A percentile compares a stretch with the other conserved stretches of the same genome.
Conservation (phyloP, 192 early-diverging fungal genomes). For the Podila epigama region DNA sequence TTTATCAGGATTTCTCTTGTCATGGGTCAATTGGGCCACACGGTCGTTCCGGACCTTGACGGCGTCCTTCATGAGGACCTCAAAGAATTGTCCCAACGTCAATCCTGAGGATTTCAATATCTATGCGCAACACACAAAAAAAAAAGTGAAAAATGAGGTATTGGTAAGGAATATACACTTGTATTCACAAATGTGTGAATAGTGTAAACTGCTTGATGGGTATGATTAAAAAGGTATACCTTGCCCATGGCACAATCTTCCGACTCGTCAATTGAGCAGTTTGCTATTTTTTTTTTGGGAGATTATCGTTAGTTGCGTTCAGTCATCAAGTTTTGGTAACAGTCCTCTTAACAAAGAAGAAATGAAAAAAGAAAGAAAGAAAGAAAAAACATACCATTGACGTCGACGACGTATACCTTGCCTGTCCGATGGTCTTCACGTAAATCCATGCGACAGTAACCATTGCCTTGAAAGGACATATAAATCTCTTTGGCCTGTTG, state of each 20-base stretch:
- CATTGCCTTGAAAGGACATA: slow-evolving; percentile 26
- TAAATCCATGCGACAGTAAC: slow-evolving; percentile 49
- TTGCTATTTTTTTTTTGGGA: slow-evolving; percentile 9
- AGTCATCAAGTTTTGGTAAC: too few relatives aligned
- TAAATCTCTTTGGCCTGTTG: slow-evolving; percentile 12
- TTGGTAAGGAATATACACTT: background rate
- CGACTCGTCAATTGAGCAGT: slow-evolving; percentile 29
- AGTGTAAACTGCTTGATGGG: background rate
- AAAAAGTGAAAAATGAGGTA: background rate
- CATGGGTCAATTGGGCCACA: background rate
- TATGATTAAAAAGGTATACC: background rate
- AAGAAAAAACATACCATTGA: slow-evolving; percentile 24
- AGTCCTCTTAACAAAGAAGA: background rate
- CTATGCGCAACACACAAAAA: too few relatives aligned
- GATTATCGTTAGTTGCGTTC: too few relatives aligned
- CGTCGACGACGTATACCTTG: slow-evolving; percentile 34
- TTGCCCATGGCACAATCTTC: slow-evolving; percentile 38
- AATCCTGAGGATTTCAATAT: slow-evolving; percentile 26
- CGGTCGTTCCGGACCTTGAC: slow-evolving; percentile 7
- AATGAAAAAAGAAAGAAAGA: background rate
- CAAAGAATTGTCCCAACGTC: slow-evolving; percentile 20
- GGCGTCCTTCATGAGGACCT: slow-evolving; percentile 28
- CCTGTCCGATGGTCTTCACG: slow-evolving; percentile 32
- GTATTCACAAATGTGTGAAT: background rate
- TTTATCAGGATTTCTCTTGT: background rate